A percentile compares a stretch with the other conserved stretches of the same genome.
These are phyloP conservation scores for Ustilago lituana DNA, from an alignment of 1,284 basidiomycete genomes.

Conservation along the genomic window DNA sequence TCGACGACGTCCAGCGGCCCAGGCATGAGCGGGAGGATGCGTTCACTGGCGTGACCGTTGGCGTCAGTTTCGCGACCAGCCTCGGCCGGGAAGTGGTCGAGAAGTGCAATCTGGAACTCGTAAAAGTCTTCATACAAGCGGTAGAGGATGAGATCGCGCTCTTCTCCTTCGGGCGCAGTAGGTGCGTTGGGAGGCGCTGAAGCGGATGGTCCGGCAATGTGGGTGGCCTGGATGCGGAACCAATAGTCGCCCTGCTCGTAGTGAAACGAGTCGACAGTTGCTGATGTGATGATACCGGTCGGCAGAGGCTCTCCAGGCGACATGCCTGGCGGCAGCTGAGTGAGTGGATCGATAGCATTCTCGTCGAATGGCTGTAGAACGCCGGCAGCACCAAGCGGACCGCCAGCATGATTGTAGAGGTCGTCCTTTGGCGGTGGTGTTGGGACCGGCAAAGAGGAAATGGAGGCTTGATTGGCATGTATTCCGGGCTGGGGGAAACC, in stretches of 20 bases:
- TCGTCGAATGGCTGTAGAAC: slow-evolving; percentile 21
- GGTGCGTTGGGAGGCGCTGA: slow-evolving; percentile 43
- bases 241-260: slow-evolving; percentile 95
- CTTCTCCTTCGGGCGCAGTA: slow-evolving; percentile 54
- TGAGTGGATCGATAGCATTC: slow-evolving; percentile 31
- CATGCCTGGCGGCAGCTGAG: slow-evolving; percentile 57
- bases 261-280: slow-evolving; percentile 95
- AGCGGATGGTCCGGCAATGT: slow-evolving; percentile 65
- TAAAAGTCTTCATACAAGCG: slow-evolving; percentile 98
- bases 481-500: slow-evolving; percentile 9
- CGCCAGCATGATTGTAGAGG: slow-evolving; percentile 27
- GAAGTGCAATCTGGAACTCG: slow-evolving; percentile 89
- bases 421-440: slow-evolving; percentile 49
- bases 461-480: slow-evolving; percentile 24
- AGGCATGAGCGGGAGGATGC: slow-evolving; percentile 94
- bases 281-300: slow-evolving; percentile 80
- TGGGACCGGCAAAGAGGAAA: slow-evolving; percentile 34
- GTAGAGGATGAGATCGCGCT: slow-evolving; percentile 85
- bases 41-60: slow-evolving; percentile 70
- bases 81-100: slow-evolving; percentile 44
- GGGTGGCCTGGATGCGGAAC: slow-evolving; percentile 92
- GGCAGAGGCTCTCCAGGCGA: slow-evolving; percentile 53
- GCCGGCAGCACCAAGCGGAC: slow-evolving; percentile 20
- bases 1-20: slow-evolving; percentile 85
- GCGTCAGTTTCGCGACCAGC: slow-evolving; percentile 52